phyloP scores from a whole-genome alignment of 805 yeast genomes.

The Candida khao-thaluensis region DNA sequence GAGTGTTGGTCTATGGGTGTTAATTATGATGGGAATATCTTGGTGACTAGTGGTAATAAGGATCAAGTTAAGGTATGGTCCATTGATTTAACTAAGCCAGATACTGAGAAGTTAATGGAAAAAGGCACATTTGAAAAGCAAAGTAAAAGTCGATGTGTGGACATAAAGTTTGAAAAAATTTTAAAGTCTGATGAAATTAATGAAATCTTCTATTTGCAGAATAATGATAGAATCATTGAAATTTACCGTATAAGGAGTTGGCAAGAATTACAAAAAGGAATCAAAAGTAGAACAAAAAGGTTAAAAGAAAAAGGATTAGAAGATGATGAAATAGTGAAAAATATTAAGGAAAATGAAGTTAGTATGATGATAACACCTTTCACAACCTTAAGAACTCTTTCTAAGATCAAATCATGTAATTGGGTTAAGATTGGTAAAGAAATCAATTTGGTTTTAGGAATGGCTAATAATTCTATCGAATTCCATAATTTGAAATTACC shows the following conservation, averaged over 20 bases:
- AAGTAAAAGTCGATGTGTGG: slow-evolving; percentile 69
- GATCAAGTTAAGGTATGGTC: slow-evolving; percentile 84
- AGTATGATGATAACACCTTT: slow-evolving; percentile 67
- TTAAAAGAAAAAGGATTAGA: slow-evolving; percentile 65
- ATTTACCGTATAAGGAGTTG: slow-evolving; percentile 71
- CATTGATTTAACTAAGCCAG: slow-evolving; percentile 54
- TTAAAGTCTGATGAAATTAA: slow-evolving; percentile 29
- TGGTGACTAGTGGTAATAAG: slow-evolving; percentile 75
- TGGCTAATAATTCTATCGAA: slow-evolving; percentile 75
- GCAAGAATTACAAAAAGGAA: slow-evolving; percentile 77
- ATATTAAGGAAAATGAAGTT: slow-evolving; percentile 45
- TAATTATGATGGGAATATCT: slow-evolving; percentile 38
- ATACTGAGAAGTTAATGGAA: slow-evolving; percentile 49
- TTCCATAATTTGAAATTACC: slow-evolving; percentile 58
- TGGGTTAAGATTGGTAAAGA: slow-evolving; percentile 55
- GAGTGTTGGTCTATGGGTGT: slow-evolving; percentile 88
- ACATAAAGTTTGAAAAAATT: slow-evolving; percentile 48
- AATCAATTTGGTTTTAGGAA: slow-evolving; percentile 61
- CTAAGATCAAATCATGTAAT: slow-evolving; percentile 63
- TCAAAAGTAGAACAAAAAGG: slow-evolving; percentile 74
- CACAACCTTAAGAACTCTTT: slow-evolving; percentile 60
- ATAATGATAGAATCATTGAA: slow-evolving; percentile 79
- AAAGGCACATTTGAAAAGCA: slow-evolving; percentile 71
- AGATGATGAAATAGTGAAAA: slow-evolving; percentile 52
- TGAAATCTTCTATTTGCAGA: slow-evolving; percentile 66